Percentiles rank a stretch among this genome's conserved stretches.
Evolutionary conservation across 345 rosid species (phyloP).

Genomic region (Eucalyptus pumila): DNA sequence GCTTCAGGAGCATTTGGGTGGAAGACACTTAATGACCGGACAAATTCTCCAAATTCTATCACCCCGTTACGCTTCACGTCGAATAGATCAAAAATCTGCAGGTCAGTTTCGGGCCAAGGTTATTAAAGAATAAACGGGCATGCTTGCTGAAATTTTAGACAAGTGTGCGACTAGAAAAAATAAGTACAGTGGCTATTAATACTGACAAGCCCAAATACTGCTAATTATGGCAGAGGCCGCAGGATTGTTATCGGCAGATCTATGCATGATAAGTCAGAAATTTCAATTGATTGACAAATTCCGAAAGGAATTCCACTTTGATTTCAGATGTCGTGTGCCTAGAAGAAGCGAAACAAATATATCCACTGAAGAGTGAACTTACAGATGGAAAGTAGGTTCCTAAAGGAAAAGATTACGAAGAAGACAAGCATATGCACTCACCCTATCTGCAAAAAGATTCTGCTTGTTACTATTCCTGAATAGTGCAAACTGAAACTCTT

Average conservation of each 20-base stretch:
- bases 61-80: conserved; percentile 6
- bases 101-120: background rate
- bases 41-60: conserved; percentile 22
- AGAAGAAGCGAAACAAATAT: background rate
- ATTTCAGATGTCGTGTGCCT: background rate
- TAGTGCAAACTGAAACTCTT: conserved; percentile 39
- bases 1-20: conserved; percentile 10
- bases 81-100: conserved; percentile 13
- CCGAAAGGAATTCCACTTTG: background rate
- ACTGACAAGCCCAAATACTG: background rate
- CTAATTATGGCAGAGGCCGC: background rate
- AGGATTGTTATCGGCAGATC: background rate
- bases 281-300: background rate
- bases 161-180: background rate
- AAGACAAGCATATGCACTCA: background rate
- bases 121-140: background rate
- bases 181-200: background rate
- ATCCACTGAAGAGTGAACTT: background rate
- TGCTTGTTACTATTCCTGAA: conserved; percentile 22
- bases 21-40: conserved; percentile 14
- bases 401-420: background rate
- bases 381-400: background rate
- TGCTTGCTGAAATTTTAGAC: background rate
- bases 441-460: conserved; percentile 52
- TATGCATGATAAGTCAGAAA: background rate